Base-by-base conservation (phyloP, 495 filamentous ascomycete genomes). In the Neurospora intermedia region DNA sequence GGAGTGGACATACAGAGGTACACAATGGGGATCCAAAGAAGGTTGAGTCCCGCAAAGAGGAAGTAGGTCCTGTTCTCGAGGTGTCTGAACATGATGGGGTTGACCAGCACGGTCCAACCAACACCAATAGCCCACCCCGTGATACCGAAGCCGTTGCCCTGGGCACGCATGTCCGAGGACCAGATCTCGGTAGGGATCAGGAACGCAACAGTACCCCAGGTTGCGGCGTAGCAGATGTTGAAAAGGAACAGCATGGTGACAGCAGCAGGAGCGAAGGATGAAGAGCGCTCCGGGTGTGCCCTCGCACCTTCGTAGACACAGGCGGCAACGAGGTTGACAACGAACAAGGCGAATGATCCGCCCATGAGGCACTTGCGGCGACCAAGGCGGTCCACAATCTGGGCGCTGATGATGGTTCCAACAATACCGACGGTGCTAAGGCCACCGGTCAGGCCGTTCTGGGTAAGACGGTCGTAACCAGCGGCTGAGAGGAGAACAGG, bases 71-170 rank as follows among this genome's bases (percentile, higher is more conserved):
- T 62, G 88, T 74, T 74, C 73, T 74, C 73, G 35, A 93, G 80
- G 35, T 86, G 83, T 9, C 86, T 78, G 46, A 93, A 87, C 88
- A 94, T 90, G 77, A 94, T 93, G 4, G 88, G 89, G 59, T 91
- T 85, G 16, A 92, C 85, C 54, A 62, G 20, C 23, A 62, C 54
- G n/a, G 91, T 87, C 20, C 91, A 90, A 2, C 91, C 90, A 6
- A 93, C 73, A 42, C 73, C 73, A 6, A 74, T 72, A 20, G 73
- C 73, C 73, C 73, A 74, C 18, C 73, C 73, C 35, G 73, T 74
- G 73, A 74, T 74, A 23, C 73, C 73, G 42, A 74, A 74, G 27
- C 74, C 74, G 42, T 75, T 75, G 69, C 74, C 71, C 45, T 66
- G 73, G n/a, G 70, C 73, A 20, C 73, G 73, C 70, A 74, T 72